Conservation (phyloP, 2,329 filamentous ascomycete genomes). For the Pezicula carpinea region DNA sequence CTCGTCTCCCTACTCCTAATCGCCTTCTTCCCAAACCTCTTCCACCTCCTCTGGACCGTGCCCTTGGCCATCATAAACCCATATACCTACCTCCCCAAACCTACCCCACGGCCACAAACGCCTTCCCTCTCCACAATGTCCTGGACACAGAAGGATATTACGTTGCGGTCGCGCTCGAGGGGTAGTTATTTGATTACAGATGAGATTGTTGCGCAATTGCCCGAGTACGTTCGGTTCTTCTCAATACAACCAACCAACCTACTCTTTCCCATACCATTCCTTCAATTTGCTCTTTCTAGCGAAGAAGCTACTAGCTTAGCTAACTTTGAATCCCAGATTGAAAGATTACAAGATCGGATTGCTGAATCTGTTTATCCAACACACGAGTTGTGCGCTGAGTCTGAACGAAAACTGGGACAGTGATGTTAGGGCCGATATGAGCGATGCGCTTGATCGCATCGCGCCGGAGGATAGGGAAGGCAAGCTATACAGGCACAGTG, state of each 20-base stretch:
- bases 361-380: slow-evolving; percentile 88
- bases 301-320: too few species aligned
- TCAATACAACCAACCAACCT: too few species aligned
- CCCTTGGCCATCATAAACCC: slow-evolving; percentile 38
- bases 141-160: slow-evolving; percentile 83
- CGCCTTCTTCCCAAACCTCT: slow-evolving; percentile 47
- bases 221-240: slow-evolving; percentile 45
- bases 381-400: slow-evolving; percentile 85
- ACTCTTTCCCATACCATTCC: too few species aligned
- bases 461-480: slow-evolving; percentile 77
- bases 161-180: slow-evolving; percentile 69
- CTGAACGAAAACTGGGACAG: slow-evolving; percentile 89
- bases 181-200: slow-evolving; percentile 90
- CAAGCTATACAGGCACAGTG: slow-evolving; percentile 77
- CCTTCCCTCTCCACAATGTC: slow-evolving; percentile 42
- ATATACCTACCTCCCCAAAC: slow-evolving; percentile 20
- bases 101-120: slow-evolving; percentile 20
- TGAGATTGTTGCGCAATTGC: slow-evolving; percentile 63
- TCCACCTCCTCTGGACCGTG: slow-evolving; percentile 47
- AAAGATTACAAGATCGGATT: slow-evolving; percentile 78
- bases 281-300: too few species aligned
- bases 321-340: slow-evolving; percentile 34
- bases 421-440: slow-evolving; percentile 87
- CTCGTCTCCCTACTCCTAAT: slow-evolving; percentile 45
- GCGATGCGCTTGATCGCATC: slow-evolving; percentile 84